These are phyloP conservation scores for Exophiala xenobiotica DNA, from an alignment of 2,329 filamentous ascomycete species.

Conservation along the genomic window DNA sequence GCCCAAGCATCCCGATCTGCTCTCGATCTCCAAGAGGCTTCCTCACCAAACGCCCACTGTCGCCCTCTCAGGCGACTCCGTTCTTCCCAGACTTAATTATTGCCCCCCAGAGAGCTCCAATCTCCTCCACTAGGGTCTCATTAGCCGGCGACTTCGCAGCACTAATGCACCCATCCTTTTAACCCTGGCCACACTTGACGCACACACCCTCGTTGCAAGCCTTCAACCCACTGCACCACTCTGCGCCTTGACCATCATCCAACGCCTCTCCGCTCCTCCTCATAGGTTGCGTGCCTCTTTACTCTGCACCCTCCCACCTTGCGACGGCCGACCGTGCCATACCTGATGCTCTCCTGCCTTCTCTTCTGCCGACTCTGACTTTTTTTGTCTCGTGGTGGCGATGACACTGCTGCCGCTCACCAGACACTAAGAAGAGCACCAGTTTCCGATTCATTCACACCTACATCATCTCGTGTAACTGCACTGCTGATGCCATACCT, in stretches of 20 bases:
- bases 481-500: conserved; percentile 20
- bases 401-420: conserved; percentile 21
- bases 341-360: conserved; percentile 15
- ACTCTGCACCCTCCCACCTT: conserved; percentile 20
- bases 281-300: conserved; percentile 25
- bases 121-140: conserved; percentile 15
- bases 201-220: conserved; percentile 11
- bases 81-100: conserved; percentile 1
- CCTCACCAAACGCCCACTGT: too few species aligned
- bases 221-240: conserved; percentile 12
- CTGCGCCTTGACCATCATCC: conserved; percentile 17
- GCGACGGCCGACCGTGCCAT: conserved; percentile 7
- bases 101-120: conserved; percentile 12
- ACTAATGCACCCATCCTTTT: conserved; percentile 17
- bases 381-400: conserved; percentile 16
- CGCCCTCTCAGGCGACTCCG: neutral
- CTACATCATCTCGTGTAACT: conserved; percentile 13
- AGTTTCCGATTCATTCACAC: conserved; percentile 4
- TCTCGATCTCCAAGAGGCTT: too few species aligned
- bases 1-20: too few species aligned
- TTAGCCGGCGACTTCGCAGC: conserved; percentile 6
- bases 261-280: conserved; percentile 15
- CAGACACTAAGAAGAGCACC: neutral
- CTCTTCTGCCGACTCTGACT: conserved; percentile 8
- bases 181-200: conserved; percentile 21